Conservation (phyloP, 257 asterid genomes). For the Ocimum tenuiflorum region DNA sequence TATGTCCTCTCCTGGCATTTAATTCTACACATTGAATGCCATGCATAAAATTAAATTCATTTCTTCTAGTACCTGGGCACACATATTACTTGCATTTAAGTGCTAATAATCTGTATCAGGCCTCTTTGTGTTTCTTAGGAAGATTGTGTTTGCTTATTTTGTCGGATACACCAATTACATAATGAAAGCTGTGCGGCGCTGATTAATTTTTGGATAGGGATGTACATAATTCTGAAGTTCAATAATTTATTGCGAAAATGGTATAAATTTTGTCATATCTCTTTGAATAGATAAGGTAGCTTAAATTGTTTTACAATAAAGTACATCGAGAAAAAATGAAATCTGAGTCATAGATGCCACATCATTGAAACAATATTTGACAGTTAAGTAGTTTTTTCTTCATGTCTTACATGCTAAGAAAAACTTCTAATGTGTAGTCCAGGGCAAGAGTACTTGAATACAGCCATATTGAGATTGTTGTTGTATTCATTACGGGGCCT, state of each 20-base stretch:
- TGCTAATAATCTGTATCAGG: not conserved
- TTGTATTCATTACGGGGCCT: not conserved
- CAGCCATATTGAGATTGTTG: not conserved
- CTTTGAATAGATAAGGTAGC: not conserved
- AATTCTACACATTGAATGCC: not conserved
- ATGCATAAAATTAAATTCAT: not conserved
- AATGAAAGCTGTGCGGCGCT: not conserved
- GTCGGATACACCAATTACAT: not conserved
- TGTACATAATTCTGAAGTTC: not conserved
- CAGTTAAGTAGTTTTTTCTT: not conserved
- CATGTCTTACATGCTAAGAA: not conserved
- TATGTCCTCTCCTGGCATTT: slow-evolving; percentile 1
- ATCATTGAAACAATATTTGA: not conserved
- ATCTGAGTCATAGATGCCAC: not conserved
- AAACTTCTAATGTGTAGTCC: not conserved
- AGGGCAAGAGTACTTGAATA: not conserved
- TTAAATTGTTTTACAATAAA: not conserved
- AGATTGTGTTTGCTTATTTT: not conserved
- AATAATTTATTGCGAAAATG: not conserved
- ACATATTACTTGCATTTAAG: not conserved
- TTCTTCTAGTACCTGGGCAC: not conserved
- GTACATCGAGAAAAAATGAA: not conserved
- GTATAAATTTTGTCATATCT: not conserved
- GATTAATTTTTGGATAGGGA: slow-evolving; percentile 1
- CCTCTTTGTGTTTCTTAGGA: not conserved